These are phyloP conservation scores for Cudoniella acicularis DNA, from an alignment of 495 filamentous ascomycete species.

Conservation along the genomic window DNA sequence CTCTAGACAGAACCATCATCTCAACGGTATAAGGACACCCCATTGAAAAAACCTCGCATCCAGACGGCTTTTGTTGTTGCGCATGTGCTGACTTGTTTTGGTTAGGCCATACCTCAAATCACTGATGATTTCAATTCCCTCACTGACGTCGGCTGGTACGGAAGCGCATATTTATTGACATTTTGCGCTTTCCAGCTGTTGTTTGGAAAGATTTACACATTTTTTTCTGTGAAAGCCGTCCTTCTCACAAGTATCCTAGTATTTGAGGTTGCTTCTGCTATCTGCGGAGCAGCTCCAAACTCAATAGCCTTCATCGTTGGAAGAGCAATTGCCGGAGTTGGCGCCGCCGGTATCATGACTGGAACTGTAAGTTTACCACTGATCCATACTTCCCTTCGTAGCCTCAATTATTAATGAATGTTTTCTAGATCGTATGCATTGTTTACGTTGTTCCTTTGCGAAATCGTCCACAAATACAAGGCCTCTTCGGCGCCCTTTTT, in stretches of 20 bases:
- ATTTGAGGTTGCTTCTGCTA: constrained; percentile 49
- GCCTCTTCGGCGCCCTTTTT: constrained; percentile 38
- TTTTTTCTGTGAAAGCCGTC: constrained; percentile 38
- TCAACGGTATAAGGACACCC: too few species aligned
- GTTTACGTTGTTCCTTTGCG: constrained; percentile 40
- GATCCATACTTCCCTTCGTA: constrained; percentile 40
- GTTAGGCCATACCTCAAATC: constrained; percentile 49
- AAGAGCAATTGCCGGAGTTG: constrained; percentile 53
- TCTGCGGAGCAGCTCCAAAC: constrained; percentile 53
- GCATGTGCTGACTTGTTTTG: too few species aligned
- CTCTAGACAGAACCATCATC: constrained; percentile 42
- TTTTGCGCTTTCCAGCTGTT: constrained; percentile 41
- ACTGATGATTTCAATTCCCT: constrained; percentile 43
- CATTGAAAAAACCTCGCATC: too few species aligned
- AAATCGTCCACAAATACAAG: constrained; percentile 43
- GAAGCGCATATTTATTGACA: constrained; percentile 46
- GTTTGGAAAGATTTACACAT: constrained; percentile 44
- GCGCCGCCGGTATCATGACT: constrained; percentile 36
- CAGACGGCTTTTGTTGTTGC: too few species aligned
- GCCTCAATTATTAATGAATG: too few species aligned
- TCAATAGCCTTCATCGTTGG: constrained; percentile 52
- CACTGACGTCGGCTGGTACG: constrained; percentile 53
- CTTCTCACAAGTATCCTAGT: constrained; percentile 38
- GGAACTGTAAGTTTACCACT: constrained; percentile 47
- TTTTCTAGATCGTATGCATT: constrained; percentile 43